phyloP scores from a whole-genome alignment of 176 grass and related monocot species.

The Hordeum vulgare region DNA sequence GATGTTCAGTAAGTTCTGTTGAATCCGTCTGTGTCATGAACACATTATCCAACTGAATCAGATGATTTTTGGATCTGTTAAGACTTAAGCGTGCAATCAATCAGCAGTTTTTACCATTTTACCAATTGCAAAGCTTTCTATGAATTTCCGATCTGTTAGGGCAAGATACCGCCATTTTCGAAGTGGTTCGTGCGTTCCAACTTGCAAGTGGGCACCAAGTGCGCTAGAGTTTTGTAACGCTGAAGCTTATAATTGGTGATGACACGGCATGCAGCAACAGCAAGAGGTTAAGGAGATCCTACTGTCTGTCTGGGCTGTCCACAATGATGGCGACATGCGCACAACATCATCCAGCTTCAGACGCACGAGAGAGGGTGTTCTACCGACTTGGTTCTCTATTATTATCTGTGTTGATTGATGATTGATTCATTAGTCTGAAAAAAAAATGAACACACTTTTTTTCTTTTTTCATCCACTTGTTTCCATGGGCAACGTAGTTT shows the following conservation, averaged over 20 bases:
- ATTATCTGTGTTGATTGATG: neutral
- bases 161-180: neutral
- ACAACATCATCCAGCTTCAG: neutral
- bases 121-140: neutral
- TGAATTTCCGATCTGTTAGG: no score
- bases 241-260: neutral
- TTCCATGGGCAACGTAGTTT: neutral
- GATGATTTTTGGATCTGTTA: neutral
- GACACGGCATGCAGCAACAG: slow-evolving; percentile 17
- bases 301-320: neutral
- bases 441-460: neutral
- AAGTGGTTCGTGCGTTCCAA: neutral
- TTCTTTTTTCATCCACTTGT: neutral
- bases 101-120: neutral
- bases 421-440: neutral
- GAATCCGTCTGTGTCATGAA: neutral
- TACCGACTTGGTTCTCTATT: neutral
- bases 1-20: neutral
- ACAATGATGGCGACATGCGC: slow-evolving; percentile 12
- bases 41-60: neutral
- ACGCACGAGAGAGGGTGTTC: neutral
- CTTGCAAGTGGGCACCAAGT: neutral
- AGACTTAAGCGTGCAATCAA: neutral
- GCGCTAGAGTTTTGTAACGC: neutral
- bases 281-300: neutral